Conservation (phyloP, 2,329 filamentous ascomycete species). For the Tolypocladium amazonense region DNA sequence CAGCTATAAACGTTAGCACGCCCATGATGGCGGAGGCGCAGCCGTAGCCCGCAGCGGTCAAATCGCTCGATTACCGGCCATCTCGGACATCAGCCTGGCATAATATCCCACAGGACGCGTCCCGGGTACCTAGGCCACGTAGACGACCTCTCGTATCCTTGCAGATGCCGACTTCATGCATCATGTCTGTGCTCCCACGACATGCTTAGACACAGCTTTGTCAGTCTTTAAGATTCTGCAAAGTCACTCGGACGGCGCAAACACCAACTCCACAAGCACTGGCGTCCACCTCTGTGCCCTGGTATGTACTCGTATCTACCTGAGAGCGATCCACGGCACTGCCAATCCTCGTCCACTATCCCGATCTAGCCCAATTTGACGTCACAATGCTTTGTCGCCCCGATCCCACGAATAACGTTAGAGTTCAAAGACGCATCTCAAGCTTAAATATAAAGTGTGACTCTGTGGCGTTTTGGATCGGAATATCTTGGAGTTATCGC, state of each 20-base stretch:
- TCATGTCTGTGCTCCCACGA: background rate
- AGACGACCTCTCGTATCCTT: background rate
- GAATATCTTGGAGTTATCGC: background rate
- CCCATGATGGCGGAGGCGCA: constrained; percentile 41
- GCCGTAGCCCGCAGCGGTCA: background rate
- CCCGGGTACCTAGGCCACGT: no score
- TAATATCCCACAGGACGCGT: no score
- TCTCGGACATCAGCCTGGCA: background rate
- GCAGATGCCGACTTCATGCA: background rate
- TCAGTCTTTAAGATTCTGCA: background rate
- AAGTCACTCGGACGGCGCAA: no score
- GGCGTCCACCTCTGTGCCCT: no score
- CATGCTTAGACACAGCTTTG: background rate
- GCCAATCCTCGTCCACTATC: background rate
- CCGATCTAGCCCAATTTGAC: background rate
- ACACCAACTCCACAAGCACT: no score
- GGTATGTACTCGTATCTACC: background rate
- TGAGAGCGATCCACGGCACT: background rate
- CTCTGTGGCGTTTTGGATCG: background rate
- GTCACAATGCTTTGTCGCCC: background rate
- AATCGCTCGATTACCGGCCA: background rate
- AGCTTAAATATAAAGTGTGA: background rate
- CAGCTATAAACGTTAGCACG: constrained; percentile 49
- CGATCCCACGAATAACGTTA: no score
- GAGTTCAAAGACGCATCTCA: background rate